Conservation (phyloP, 257 asterid species). For the Lycium ferocissimum region DNA sequence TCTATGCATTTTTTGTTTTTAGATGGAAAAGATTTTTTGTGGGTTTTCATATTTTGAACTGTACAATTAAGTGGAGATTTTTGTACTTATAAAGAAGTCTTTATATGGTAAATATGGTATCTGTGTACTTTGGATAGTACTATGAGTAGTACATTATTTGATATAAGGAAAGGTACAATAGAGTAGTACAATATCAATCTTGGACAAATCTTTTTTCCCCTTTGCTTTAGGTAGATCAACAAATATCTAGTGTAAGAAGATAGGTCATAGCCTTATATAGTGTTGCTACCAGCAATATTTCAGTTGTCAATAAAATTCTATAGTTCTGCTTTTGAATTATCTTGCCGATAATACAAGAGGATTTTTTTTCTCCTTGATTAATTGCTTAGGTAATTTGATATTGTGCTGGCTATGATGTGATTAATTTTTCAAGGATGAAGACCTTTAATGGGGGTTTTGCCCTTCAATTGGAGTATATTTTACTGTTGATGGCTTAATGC, state of each 20-base stretch:
- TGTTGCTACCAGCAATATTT: slow-evolving; percentile 3
- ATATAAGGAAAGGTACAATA: not conserved
- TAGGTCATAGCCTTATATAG: not conserved
- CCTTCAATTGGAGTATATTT: not conserved
- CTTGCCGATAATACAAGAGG: not conserved
- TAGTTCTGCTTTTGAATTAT: not conserved
- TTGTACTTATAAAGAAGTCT: slow-evolving; percentile 21
- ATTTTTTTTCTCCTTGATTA: not conserved
- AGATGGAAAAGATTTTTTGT: not conserved
- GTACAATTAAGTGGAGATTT: not conserved
- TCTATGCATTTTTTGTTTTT: not conserved
- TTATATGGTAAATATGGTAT: not conserved
- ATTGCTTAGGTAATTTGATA: not conserved
- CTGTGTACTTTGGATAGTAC: slow-evolving; percentile 27
- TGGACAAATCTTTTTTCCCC: not conserved
- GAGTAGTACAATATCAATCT: not conserved
- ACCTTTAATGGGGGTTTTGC: not conserved
- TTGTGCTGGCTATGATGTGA: not conserved
- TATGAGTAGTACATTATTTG: not conserved
- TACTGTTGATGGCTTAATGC: not conserved
- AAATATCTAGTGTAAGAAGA: not conserved
- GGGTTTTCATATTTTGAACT: not conserved
- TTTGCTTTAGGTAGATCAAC: slow-evolving; percentile 22
- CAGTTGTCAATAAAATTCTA: not conserved
- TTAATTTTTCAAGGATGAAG: not conserved